Conservation (phyloP, 441 rosid genomes). For the Cnidoscolus chayamansa region DNA sequence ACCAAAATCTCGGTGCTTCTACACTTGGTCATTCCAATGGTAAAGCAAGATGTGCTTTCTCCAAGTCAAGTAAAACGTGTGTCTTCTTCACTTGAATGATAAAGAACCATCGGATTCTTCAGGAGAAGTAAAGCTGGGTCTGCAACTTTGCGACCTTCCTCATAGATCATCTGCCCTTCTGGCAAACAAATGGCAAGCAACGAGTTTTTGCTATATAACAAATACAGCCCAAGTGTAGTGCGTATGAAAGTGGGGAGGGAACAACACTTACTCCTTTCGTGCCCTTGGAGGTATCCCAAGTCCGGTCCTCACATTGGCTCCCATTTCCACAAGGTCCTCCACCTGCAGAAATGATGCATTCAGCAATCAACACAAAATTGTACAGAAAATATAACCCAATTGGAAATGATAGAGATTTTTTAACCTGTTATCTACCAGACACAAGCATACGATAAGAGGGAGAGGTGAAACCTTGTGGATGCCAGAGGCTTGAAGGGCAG, state of each 20-base stretch:
- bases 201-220: background rate
- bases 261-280: conserved; percentile 27
- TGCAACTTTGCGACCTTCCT: background rate
- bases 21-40: background rate
- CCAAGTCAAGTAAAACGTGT: background rate
- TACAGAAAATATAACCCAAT: background rate
- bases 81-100: too few species aligned
- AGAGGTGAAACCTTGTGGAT: conserved; percentile 47
- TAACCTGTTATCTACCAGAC: too few species aligned
- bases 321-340: conserved; percentile 58
- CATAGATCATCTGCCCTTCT: too few species aligned
- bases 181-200: background rate
- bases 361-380: background rate
- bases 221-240: background rate
- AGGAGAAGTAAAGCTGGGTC: background rate
- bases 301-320: conserved; percentile 47
- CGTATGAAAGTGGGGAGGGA: background rate
- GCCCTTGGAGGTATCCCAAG: conserved; percentile 45
- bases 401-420: background rate
- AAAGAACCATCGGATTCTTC: background rate
- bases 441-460: background rate
- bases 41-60: background rate
- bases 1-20: background rate
- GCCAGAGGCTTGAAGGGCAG: conserved; percentile 56
- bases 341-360: conserved; percentile 32